These are phyloP conservation scores for Ganoderma lucidum DNA, from an alignment of 1,284 basidiomycete genomes.

Conservation along the genomic window DNA sequence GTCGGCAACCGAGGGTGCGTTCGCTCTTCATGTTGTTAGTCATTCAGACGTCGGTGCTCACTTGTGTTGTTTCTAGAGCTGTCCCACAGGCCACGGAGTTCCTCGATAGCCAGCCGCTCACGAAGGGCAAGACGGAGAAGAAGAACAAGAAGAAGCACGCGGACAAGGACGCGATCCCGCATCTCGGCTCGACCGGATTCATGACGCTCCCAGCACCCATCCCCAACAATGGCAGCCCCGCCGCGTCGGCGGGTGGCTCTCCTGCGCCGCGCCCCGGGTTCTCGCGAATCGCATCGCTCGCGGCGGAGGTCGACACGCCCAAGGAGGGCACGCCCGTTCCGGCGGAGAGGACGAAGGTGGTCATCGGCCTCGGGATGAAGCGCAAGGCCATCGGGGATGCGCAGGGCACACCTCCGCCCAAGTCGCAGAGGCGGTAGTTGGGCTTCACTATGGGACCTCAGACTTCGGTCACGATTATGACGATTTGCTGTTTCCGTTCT, in stretches of 20 bases:
- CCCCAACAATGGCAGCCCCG: constrained; percentile 56
- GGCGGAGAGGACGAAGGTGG: constrained; percentile 73
- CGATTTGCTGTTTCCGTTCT: background rate
- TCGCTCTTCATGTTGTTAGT: constrained; percentile 14
- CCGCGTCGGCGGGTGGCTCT: constrained; percentile 56
- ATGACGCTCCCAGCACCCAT: constrained; percentile 72
- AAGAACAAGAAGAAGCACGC: constrained; percentile 76
- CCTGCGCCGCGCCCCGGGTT: constrained; percentile 79
- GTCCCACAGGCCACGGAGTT: constrained; percentile 83
- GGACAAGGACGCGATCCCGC: constrained; percentile 54
- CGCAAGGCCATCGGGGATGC: constrained; percentile 77
- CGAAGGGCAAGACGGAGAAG: constrained; percentile 80
- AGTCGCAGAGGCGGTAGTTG: constrained; percentile 41
- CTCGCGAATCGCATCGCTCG: constrained; percentile 70
- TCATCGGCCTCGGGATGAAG: constrained; percentile 79
- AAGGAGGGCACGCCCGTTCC: constrained; percentile 57
- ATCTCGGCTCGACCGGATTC: constrained; percentile 65
- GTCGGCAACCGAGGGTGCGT: constrained; percentile 92
- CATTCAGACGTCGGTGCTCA: background rate
- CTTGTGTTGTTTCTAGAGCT: constrained; percentile 54
- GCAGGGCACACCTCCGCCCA: constrained; percentile 53
- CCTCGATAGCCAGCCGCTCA: constrained; percentile 77
- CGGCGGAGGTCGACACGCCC: constrained; percentile 50
- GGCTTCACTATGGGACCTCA: background rate
- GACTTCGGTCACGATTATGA: background rate